Evolutionary conservation across 495 filamentous ascomycete genomes (phyloP).

Genomic region (Talaromyces ruber): DNA sequence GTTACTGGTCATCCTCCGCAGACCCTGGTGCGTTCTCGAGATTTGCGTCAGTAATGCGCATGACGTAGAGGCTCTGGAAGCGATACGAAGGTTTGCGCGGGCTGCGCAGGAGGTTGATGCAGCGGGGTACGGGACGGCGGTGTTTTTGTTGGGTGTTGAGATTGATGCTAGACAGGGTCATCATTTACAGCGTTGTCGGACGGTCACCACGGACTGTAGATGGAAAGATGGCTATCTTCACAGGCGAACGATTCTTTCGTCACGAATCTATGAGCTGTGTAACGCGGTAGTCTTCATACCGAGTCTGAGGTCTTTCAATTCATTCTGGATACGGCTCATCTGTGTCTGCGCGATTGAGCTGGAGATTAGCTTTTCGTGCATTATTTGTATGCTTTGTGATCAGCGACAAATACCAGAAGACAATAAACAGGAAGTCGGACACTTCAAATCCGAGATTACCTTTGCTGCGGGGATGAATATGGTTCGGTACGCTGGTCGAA

Average conservation of each 20-base stretch:
- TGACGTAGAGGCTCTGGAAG: not conserved
- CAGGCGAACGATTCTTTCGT: not conserved
- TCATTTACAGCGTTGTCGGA: not conserved
- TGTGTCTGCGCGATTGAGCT: not conserved
- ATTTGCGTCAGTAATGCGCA: not conserved
- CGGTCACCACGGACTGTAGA: not conserved
- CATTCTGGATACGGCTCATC: slow-evolving; percentile 3
- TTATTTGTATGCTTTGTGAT: slow-evolving; percentile 13
- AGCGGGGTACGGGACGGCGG: not conserved
- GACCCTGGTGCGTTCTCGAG: slow-evolving; percentile 5
- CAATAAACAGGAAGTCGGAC: not conserved
- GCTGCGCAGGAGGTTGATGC: not conserved
- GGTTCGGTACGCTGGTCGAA: not conserved
- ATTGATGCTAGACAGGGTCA: not conserved
- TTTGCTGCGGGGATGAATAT: not conserved
- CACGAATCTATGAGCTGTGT: not conserved
- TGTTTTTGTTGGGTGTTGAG: slow-evolving; percentile 2
- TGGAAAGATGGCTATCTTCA: too few species aligned
- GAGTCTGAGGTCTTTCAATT: slow-evolving; percentile 3
- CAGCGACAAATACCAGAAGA: not conserved
- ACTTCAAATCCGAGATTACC: not conserved
- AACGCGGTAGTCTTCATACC: not conserved
- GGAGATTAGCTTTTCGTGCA: not conserved
- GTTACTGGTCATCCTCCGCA: not conserved
- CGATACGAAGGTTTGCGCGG: not conserved